phyloP scores from a whole-genome alignment of 768 basidiomycete genomes.

The Amanita muscaria region DNA sequence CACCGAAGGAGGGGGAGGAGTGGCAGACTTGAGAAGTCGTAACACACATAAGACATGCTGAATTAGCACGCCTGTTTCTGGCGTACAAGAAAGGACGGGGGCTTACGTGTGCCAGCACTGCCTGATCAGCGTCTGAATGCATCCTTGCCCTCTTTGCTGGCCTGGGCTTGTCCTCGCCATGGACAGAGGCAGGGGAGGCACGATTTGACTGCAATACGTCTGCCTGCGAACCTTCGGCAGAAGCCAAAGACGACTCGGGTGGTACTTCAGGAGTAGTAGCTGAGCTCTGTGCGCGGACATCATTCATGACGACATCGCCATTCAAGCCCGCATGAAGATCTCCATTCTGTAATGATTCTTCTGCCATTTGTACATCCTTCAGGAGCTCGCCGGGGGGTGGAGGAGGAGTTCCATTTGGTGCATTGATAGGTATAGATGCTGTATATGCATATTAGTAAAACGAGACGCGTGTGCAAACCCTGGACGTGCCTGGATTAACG shows the following conservation, averaged over 20 bases:
- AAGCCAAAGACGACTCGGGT: slow-evolving; percentile 31
- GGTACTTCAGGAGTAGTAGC: slow-evolving; percentile 30
- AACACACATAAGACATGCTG: slow-evolving; percentile 19
- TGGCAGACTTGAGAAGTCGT: slow-evolving; percentile 53
- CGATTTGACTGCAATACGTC: slow-evolving; percentile 16
- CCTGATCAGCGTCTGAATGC: slow-evolving; percentile 68
- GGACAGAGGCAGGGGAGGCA: slow-evolving; percentile 30
- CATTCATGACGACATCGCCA: slow-evolving; percentile 34
- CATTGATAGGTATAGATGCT: slow-evolving; percentile 36
- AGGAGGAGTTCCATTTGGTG: slow-evolving; percentile 38
- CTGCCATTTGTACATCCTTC: slow-evolving; percentile 54
- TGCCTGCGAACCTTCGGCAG: slow-evolving; percentile 17
- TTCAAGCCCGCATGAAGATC: slow-evolving; percentile 17
- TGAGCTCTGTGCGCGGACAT: slow-evolving; percentile 29
- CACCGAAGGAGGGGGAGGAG: slow-evolving; percentile 61
- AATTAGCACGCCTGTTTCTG: slow-evolving; percentile 49
- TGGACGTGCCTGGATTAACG: slow-evolving; percentile 40
- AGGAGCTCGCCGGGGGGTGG: slow-evolving; percentile 31
- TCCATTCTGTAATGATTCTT: slow-evolving; percentile 20
- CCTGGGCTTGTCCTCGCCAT: slow-evolving; percentile 60
- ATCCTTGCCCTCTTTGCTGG: slow-evolving; percentile 77
- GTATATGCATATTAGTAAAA: slow-evolving; percentile 15
- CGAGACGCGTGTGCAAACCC: slow-evolving; percentile 13
- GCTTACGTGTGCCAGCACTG: slow-evolving; percentile 67
- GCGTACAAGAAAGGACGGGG: slow-evolving; percentile 35